Conservation (phyloP, 176 grass and related monocot genomes). For the Eleusine indica region DNA sequence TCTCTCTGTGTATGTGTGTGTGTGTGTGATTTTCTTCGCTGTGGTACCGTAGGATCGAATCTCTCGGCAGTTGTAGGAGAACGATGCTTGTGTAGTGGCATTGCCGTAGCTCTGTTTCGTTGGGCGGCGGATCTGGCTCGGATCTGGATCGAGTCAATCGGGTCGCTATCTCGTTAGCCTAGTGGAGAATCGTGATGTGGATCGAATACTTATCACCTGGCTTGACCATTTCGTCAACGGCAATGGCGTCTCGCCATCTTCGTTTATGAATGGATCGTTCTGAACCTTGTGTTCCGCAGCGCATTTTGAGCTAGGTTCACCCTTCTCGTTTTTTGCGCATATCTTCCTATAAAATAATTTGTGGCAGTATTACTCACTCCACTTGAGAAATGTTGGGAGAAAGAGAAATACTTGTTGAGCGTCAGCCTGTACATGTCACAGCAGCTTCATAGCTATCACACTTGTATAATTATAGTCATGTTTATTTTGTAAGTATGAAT, state of each 20-base stretch:
- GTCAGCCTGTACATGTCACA: background rate
- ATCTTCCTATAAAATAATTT: background rate
- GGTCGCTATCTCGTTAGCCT: constrained; percentile 10
- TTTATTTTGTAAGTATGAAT: background rate
- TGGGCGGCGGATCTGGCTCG: constrained; percentile 19
- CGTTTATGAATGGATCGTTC: background rate
- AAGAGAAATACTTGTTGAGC: background rate
- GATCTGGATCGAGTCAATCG: constrained; percentile 22
- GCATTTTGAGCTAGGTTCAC: background rate
- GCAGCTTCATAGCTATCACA: background rate
- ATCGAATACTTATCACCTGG: constrained; percentile 33
- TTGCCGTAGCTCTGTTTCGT: background rate
- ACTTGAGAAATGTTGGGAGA: background rate
- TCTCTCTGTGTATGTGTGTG: background rate
- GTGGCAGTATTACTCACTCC: background rate
- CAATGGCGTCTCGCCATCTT: background rate
- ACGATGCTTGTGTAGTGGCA: background rate
- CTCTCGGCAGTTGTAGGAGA: background rate
- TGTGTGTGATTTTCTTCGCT: background rate
- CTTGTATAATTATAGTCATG: background rate
- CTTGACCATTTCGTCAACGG: constrained; percentile 26
- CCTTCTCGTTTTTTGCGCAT: background rate
- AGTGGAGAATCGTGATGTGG: constrained; percentile 27
- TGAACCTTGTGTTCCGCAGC: background rate
- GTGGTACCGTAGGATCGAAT: background rate